Evolutionary conservation across 1,139 yeast species (phyloP).

Genomic region (Taiozyma onychis): DNA sequence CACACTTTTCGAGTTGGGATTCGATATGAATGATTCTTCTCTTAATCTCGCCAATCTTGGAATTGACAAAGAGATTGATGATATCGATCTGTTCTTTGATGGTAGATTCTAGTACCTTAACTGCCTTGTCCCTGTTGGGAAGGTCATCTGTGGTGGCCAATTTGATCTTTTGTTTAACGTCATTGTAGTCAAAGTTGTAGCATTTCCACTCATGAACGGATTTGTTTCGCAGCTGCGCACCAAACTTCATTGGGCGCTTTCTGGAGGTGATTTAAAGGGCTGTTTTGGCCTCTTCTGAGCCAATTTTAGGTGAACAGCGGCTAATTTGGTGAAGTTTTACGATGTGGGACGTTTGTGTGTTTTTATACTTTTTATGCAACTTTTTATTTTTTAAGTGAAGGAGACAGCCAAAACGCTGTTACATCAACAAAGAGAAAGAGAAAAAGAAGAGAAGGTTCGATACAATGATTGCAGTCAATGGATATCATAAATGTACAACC

Average conservation of each 20-base stretch:
- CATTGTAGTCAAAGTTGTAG: slow-evolving; percentile 79
- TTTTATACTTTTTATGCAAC: too few species aligned
- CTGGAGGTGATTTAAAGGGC: too few species aligned
- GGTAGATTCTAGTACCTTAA: slow-evolving; percentile 27
- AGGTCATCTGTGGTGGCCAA: slow-evolving; percentile 30
- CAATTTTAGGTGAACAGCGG: too few species aligned
- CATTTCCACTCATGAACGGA: slow-evolving; percentile 88
- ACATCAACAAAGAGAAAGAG: too few species aligned
- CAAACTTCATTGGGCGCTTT: slow-evolving; percentile 64
- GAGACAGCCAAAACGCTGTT: too few species aligned
- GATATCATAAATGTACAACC: too few species aligned
- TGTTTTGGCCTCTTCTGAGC: too few species aligned
- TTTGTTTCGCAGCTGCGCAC: slow-evolving; percentile 63
- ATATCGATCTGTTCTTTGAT: slow-evolving; percentile 46
- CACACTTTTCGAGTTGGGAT: slow-evolving; percentile 27
- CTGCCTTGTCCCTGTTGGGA: slow-evolving; percentile 7
- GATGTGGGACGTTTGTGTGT: too few species aligned
- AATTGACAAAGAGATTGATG: slow-evolving; percentile 53
- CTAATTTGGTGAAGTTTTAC: too few species aligned
- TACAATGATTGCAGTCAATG: too few species aligned
- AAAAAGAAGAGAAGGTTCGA: too few species aligned
- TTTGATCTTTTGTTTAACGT: slow-evolving; percentile 57
- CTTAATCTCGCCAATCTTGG: slow-evolving; percentile 60
- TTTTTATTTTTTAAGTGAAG: too few species aligned
- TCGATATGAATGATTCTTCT: slow-evolving; percentile 36